Percentiles rank a stretch among this genome's conserved stretches.
Conservation (phyloP, 2,329 filamentous ascomycete species). For the Fusarium hostae region DNA sequence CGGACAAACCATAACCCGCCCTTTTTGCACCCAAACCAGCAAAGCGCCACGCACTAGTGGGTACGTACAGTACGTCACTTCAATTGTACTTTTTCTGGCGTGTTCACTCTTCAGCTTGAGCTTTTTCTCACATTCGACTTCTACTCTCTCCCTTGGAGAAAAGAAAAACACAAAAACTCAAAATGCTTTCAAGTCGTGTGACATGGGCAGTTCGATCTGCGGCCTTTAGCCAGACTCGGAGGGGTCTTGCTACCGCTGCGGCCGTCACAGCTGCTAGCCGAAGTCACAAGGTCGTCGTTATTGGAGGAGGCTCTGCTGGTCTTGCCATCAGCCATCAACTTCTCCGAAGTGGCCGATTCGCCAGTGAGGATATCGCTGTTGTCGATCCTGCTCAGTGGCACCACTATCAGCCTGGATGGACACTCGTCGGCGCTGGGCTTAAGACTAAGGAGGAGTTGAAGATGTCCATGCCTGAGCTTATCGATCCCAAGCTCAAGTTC, state of each 20-base stretch:
- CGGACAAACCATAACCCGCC: constrained; percentile 11
- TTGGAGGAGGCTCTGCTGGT: constrained; percentile 75
- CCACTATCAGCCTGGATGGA: constrained; percentile 78
- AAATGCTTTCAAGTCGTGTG: constrained; percentile 40
- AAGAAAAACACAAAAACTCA: neutral
- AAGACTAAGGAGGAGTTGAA: constrained; percentile 70
- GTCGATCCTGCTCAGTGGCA: constrained; percentile 72
- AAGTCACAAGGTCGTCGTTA: constrained; percentile 72
- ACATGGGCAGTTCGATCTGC: constrained; percentile 26
- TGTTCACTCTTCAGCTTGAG: constrained; percentile 5
- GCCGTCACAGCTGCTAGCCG: constrained; percentile 30
- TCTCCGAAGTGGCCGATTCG: constrained; percentile 66
- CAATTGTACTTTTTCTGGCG: constrained; percentile 24
- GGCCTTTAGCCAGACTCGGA: neutral
- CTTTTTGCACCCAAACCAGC: neutral
- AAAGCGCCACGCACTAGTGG: neutral
- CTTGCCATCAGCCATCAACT: constrained; percentile 75
- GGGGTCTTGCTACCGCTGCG: constrained; percentile 27
- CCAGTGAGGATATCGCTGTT: constrained; percentile 69
- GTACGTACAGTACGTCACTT: constrained; percentile 29
- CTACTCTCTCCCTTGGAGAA: neutral
- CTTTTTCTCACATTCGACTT: constrained; percentile 16
- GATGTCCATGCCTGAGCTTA: constrained; percentile 59
- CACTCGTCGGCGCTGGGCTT: constrained; percentile 73
- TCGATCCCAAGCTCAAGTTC: constrained; percentile 70